Evolutionary conservation across 2,329 filamentous ascomycete genomes (phyloP).

Genomic region (Monilinia polystroma): DNA sequence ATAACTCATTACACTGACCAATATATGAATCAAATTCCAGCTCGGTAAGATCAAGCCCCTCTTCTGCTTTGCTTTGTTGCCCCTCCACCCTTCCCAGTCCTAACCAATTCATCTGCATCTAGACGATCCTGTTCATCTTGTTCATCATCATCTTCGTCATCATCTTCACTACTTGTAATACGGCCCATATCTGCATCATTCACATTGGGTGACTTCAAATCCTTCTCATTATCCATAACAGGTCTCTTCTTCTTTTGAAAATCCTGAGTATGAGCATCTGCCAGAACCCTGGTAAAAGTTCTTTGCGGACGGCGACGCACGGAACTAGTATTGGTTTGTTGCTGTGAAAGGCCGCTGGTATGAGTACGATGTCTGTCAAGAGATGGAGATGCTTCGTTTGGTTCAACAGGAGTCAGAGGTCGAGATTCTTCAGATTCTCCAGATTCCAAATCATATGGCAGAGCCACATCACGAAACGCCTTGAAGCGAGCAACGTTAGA

Average conservation of each 20-base stretch:
- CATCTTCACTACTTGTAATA: constrained; percentile 22
- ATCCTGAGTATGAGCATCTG: constrained; percentile 83
- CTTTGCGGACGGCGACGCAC: constrained; percentile 28
- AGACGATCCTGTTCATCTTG: constrained; percentile 33
- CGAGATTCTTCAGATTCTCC: constrained; percentile 26
- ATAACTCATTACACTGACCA: neutral
- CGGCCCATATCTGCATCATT: constrained; percentile 26
- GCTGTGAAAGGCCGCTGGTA: constrained; percentile 32
- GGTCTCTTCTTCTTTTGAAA: constrained; percentile 74
- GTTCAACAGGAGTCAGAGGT: neutral
- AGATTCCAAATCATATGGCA: constrained; percentile 62
- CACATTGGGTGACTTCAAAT: constrained; percentile 18
- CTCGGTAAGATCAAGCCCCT: neutral
- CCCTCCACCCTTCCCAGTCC: neutral
- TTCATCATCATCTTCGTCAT: constrained; percentile 32
- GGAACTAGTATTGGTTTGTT: constrained; percentile 19
- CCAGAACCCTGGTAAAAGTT: constrained; percentile 64
- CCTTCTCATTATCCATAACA: neutral
- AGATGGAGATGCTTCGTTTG: constrained; percentile 19
- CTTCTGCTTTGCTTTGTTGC: neutral
- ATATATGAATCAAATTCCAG: neutral
- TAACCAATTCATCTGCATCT: constrained; percentile 31
- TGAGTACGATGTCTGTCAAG: constrained; percentile 30
- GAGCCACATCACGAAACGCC: constrained; percentile 79
- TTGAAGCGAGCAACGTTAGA: constrained; percentile 88